A percentile compares a stretch with the other conserved stretches of the same genome.
Evolutionary conservation across 805 yeast genomes (phyloP).

Genomic region (Teunomyces barrocoloradensis): DNA sequence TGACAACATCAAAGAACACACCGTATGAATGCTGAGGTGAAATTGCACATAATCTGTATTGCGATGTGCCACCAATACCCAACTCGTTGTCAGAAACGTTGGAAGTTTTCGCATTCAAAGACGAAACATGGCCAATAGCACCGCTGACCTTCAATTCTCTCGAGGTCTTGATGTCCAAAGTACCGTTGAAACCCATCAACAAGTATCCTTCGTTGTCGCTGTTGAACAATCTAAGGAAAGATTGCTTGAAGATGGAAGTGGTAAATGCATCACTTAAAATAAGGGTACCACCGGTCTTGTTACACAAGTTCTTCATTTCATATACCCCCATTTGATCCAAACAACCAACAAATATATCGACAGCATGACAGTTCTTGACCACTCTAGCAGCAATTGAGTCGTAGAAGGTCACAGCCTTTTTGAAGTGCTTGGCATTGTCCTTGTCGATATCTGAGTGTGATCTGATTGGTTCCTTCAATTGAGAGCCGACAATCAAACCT

Average conservation of each 20-base stretch:
- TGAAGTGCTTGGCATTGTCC: conserved; percentile 81
- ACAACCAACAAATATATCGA: conserved; percentile 92
- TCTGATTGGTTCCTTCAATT: conserved; percentile 92
- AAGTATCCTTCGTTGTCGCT: conserved; percentile 87
- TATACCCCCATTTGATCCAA: conserved; percentile 94
- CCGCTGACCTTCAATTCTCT: conserved; percentile 88
- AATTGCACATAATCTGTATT: conserved; percentile 81
- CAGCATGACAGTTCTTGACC: conserved; percentile 74
- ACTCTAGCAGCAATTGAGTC: conserved; percentile 65
- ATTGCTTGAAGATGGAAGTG: conserved; percentile 90
- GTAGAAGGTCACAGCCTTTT: conserved; percentile 81
- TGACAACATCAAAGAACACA: conserved; percentile 76
- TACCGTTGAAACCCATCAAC: conserved; percentile 87
- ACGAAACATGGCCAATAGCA: conserved; percentile 87
- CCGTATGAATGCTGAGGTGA: conserved; percentile 90
- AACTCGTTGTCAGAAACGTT: conserved; percentile 90
- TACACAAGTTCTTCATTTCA: conserved; percentile 86
- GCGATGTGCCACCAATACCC: conserved; percentile 90
- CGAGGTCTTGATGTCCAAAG: conserved; percentile 82
- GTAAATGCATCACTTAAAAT: conserved; percentile 91
- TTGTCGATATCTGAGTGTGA: conserved; percentile 96
- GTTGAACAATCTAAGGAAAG: conserved; percentile 80
- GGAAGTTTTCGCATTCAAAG: conserved; percentile 61
- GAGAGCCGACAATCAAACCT: conserved; percentile 88
- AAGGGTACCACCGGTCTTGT: conserved; percentile 86